These are phyloP conservation scores for Fusarium annulatum DNA, from an alignment of 2,329 filamentous ascomycete genomes.

Conservation along the genomic window DNA sequence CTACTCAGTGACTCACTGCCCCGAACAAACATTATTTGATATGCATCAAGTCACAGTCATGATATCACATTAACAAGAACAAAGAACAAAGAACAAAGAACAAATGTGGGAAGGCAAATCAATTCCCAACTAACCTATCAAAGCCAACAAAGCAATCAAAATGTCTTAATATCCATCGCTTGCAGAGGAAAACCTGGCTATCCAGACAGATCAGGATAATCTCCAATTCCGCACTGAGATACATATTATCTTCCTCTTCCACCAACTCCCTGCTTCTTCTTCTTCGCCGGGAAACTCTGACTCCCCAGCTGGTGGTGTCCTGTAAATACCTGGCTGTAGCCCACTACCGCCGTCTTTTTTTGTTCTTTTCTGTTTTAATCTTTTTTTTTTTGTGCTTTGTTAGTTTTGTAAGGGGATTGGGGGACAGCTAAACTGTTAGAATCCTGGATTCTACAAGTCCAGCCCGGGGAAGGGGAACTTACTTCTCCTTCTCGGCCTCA, in stretches of 20 bases:
- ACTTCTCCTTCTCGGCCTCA: neutral
- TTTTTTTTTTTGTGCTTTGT: neutral
- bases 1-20: no score
- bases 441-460: neutral
- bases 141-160: neutral
- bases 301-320: neutral
- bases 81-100: neutral
- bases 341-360: neutral
- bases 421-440: neutral
- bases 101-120: neutral
- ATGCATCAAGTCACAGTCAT: neutral
- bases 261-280: neutral
- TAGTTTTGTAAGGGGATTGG: neutral
- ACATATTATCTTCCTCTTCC: neutral
- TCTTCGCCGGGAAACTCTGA: neutral
- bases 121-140: neutral
- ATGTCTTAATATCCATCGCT: neutral
- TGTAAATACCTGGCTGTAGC: neutral
- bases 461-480: neutral
- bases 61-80: neutral
- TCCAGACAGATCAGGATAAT: neutral
- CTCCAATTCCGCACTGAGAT: neutral
- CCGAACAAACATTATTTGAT: neutral
- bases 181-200: fast-evolving
- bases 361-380: neutral